These are phyloP conservation scores for Ramaria sp. DNA, from an alignment of 768 basidiomycete species.

Conservation along the genomic window DNA sequence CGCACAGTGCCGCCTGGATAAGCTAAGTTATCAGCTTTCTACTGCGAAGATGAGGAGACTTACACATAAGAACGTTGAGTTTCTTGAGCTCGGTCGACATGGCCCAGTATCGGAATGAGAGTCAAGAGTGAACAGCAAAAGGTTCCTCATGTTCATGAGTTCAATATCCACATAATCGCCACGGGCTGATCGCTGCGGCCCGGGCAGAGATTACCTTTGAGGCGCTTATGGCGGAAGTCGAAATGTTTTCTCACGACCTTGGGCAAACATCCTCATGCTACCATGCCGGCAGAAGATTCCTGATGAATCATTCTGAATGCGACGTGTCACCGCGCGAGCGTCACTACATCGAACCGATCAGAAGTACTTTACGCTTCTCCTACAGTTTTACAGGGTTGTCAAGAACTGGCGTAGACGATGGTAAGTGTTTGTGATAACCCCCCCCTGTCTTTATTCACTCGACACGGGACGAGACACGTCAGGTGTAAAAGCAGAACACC, in stretches of 20 bases:
- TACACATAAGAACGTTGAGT: conserved; percentile 74
- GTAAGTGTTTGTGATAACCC: too few species aligned
- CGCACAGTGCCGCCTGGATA: conserved; percentile 35
- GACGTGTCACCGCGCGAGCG: neutral
- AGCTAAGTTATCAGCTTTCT: neutral
- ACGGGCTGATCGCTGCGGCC: too few species aligned
- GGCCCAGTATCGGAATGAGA: conserved; percentile 4
- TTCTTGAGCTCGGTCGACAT: conserved; percentile 35
- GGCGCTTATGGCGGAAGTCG: neutral
- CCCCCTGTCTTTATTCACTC: too few species aligned
- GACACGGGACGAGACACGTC: too few species aligned
- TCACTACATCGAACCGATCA: neutral
- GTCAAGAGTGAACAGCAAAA: neutral
- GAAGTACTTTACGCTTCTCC: neutral
- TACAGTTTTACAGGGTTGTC: neutral
- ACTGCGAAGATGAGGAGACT: conserved; percentile 24
- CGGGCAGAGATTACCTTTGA: too few species aligned
- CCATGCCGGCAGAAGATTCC: too few species aligned
- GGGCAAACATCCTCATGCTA: too few species aligned
- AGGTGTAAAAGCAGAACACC: too few species aligned
- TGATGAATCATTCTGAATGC: neutral
- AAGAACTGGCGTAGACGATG: neutral
- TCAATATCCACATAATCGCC: neutral
- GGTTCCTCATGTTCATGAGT: neutral
- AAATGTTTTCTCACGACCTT: neutral